These are phyloP conservation scores for Linnemannia elongata DNA, from an alignment of 192 early-diverging fungal species.

Conservation along the genomic window DNA sequence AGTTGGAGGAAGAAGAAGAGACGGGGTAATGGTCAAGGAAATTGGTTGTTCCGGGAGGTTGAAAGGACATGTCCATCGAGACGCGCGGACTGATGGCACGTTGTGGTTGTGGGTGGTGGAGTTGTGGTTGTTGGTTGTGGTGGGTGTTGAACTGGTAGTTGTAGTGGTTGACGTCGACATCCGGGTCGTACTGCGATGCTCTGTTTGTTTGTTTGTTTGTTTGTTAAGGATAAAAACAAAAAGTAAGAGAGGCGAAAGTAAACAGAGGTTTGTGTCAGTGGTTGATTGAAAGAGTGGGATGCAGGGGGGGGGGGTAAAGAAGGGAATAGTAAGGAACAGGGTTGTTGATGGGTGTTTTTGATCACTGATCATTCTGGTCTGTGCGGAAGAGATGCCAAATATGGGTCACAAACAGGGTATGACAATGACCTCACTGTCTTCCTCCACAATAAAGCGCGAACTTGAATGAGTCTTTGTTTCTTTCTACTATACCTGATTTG, in stretches of 20 bases:
- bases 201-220: not conserved
- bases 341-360: not conserved
- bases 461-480: not conserved
- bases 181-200: constrained; percentile 37
- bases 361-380: not conserved
- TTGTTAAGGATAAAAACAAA: not conserved
- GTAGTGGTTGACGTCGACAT: constrained; percentile 23
- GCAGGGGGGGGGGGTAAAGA: not conserved
- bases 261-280: not conserved
- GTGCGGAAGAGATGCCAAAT: not conserved
- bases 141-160: constrained; percentile 20
- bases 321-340: not conserved
- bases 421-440: too few relatives aligned
- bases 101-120: constrained; percentile 10
- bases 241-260: not conserved
- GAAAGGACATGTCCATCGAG: constrained; percentile 7
- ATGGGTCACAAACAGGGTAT: not conserved
- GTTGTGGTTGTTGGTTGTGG: constrained; percentile 13
- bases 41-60: not conserved
- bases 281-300: not conserved
- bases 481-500: constrained; percentile 34
- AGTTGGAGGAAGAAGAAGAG: constrained; percentile 13
- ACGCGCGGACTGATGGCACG: constrained; percentile 2
- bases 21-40: constrained; percentile 11
- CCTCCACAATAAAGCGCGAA: too few relatives aligned